Conservation (phyloP, 2,329 filamentous ascomycete species). For the Simplicillium aogashimaense region DNA sequence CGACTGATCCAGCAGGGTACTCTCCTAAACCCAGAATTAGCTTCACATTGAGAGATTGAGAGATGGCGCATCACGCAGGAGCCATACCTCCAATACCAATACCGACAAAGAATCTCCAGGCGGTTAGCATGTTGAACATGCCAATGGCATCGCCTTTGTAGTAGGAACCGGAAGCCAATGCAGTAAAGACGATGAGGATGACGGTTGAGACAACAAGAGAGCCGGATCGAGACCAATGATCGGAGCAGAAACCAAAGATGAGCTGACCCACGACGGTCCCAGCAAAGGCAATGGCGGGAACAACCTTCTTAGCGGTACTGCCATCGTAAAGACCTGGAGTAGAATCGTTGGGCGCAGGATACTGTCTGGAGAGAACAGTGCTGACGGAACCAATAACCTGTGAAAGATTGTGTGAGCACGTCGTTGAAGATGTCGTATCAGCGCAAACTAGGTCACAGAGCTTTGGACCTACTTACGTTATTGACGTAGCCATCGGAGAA, state of each 20-base stretch:
- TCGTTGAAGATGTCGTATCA: neutral
- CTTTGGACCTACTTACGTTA: slow-evolving; percentile 43
- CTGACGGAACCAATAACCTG: slow-evolving; percentile 82
- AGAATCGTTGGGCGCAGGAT: slow-evolving; percentile 32
- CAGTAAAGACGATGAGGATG: slow-evolving; percentile 78
- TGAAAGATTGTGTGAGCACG: neutral
- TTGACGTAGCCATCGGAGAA: slow-evolving; percentile 93
- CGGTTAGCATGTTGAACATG: slow-evolving; percentile 66
- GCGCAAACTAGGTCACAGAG: neutral
- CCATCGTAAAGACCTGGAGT: slow-evolving; percentile 42
- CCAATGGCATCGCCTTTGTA: slow-evolving; percentile 57
- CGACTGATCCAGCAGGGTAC: slow-evolving; percentile 76
- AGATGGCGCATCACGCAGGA: no score
- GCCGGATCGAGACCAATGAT: slow-evolving; percentile 78
- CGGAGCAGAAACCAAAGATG: slow-evolving; percentile 69
- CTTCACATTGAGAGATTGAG: no score
- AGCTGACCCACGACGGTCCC: slow-evolving; percentile 79
- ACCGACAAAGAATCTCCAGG: slow-evolving; percentile 74
- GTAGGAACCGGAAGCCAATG: slow-evolving; percentile 68
- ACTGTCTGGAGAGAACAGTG: slow-evolving; percentile 62
- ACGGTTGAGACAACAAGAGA: slow-evolving; percentile 72
- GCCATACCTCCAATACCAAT: slow-evolving; percentile 63
- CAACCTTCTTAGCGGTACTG: slow-evolving; percentile 62
- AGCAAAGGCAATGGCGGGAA: slow-evolving; percentile 75
- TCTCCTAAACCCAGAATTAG: slow-evolving; percentile 38